Conservation (phyloP, 495 filamentous ascomycete species). For the Talaromyces ruber region DNA sequence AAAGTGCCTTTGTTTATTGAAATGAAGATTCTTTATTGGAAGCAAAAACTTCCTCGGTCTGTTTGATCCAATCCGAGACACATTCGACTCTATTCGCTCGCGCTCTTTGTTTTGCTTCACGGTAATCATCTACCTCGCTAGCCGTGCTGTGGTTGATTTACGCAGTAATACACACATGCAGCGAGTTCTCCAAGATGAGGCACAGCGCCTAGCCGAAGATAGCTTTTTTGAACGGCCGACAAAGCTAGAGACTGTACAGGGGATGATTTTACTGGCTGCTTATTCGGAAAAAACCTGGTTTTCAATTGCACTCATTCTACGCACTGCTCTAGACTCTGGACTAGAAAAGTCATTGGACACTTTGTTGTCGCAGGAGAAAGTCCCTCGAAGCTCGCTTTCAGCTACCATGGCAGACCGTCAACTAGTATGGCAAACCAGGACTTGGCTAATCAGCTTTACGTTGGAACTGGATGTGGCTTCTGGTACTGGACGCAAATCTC, state of each 20-base stretch:
- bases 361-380: slow-evolving; percentile 24
- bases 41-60: slow-evolving; percentile 32
- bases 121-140: slow-evolving; percentile 34
- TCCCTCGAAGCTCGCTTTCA: slow-evolving; percentile 30
- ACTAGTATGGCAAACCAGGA: slow-evolving; percentile 33
- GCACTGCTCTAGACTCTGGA: slow-evolving; percentile 32
- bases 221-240: slow-evolving; percentile 36
- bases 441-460: slow-evolving; percentile 35
- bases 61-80: slow-evolving; percentile 36
- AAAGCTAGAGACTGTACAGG: slow-evolving; percentile 34
- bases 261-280: slow-evolving; percentile 34
- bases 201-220: slow-evolving; percentile 33
- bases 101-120: slow-evolving; percentile 37
- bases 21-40: slow-evolving; percentile 24
- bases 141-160: slow-evolving; percentile 28
- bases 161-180: slow-evolving; percentile 32
- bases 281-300: slow-evolving; percentile 40
- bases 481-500: slow-evolving; percentile 34
- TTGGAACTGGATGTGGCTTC: slow-evolving; percentile 35
- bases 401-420: slow-evolving; percentile 32
- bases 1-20: not conserved
- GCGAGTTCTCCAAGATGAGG: slow-evolving; percentile 35
- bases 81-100: slow-evolving; percentile 34
- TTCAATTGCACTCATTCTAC: slow-evolving; percentile 33
- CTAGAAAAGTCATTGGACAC: slow-evolving; percentile 34